A percentile compares a stretch with the other conserved stretches of the same genome.
Conservation (phyloP, 306 rosid genomes). For the Dryas drummondii region DNA sequence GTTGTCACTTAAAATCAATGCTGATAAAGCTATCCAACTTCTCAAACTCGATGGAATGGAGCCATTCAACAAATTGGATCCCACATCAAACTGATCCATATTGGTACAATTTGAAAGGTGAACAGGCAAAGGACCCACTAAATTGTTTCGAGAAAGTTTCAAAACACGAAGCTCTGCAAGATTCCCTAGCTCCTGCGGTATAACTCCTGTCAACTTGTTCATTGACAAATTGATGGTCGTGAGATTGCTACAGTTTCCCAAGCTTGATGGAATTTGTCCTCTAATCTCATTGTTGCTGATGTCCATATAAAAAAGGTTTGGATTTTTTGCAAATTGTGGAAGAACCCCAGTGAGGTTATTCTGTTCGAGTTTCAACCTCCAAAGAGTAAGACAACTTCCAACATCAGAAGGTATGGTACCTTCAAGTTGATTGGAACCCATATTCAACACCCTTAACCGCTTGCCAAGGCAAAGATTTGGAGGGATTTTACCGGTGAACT, state of each 20-base stretch:
- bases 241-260: conserved; percentile 58
- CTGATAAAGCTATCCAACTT: conserved; percentile 52
- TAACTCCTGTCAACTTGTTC: conserved; percentile 52
- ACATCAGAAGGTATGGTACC: conserved; percentile 63
- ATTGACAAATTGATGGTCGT: conserved; percentile 45
- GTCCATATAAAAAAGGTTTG: conserved; percentile 42
- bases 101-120: conserved; percentile 56
- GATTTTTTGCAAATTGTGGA: conserved; percentile 49
- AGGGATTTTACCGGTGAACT: conserved; percentile 67
- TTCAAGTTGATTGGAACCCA: conserved; percentile 64
- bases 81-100: conserved; percentile 54
- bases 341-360: conserved; percentile 59
- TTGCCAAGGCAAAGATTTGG: conserved; percentile 73
- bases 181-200: conserved; percentile 64
- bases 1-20: conserved; percentile 62
- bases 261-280: conserved; percentile 62
- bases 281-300: conserved; percentile 51
- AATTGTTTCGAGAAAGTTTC: conserved; percentile 52
- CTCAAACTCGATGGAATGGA: conserved; percentile 52
- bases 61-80: conserved; percentile 72
- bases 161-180: conserved; percentile 47
- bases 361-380: conserved; percentile 54
- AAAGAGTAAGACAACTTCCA: conserved; percentile 65
- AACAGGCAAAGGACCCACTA: conserved; percentile 69
- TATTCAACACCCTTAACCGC: conserved; percentile 33